A percentile compares a stretch with the other conserved stretches of the same genome.
Conservation (phyloP, 768 basidiomycete species). For the Tricholoma saponaceum region DNA sequence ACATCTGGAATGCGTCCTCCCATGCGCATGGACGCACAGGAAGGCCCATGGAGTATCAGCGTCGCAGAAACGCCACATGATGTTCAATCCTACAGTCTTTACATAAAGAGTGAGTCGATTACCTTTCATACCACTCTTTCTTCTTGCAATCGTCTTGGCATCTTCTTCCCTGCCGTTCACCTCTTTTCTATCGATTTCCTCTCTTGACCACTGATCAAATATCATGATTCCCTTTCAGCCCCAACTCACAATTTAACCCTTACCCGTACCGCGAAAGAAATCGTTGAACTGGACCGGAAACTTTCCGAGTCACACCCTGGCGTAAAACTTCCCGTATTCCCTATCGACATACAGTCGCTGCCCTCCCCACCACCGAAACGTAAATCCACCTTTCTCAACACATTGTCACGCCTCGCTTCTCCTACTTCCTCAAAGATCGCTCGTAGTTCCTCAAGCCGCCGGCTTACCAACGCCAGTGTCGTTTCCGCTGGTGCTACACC, state of each 20-base stretch:
- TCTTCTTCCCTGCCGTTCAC: not conserved
- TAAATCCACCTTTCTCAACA: conserved; percentile 83
- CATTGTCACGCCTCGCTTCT: conserved; percentile 78
- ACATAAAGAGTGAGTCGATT: conserved; percentile 79
- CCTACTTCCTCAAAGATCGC: conserved; percentile 55
- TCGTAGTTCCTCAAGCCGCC: conserved; percentile 31
- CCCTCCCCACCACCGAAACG: conserved; percentile 59
- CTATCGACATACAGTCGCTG: conserved; percentile 52
- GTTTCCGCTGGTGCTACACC: conserved; percentile 40
- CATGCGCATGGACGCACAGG: conserved; percentile 66
- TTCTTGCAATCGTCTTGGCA: conserved; percentile 2
- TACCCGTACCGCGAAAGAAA: conserved; percentile 70
- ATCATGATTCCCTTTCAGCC: conserved; percentile 42
- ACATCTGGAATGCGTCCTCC: conserved; percentile 36
- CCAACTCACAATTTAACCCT: conserved; percentile 89
- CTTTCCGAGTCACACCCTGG: conserved; percentile 61
- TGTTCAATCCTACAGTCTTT: conserved; percentile 69
- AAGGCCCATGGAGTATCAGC: conserved; percentile 84
- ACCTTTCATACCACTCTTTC: conserved; percentile 15
- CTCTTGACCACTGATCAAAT: conserved; percentile 16
- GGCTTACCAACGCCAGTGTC: conserved; percentile 29
- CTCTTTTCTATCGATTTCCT: not conserved
- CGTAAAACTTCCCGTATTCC: conserved; percentile 55
- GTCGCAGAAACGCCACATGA: conserved; percentile 84
- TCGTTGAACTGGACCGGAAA: conserved; percentile 80